These are phyloP conservation scores for Exidia glandulosa DNA, from an alignment of 768 basidiomycete species.

Conservation along the genomic window DNA sequence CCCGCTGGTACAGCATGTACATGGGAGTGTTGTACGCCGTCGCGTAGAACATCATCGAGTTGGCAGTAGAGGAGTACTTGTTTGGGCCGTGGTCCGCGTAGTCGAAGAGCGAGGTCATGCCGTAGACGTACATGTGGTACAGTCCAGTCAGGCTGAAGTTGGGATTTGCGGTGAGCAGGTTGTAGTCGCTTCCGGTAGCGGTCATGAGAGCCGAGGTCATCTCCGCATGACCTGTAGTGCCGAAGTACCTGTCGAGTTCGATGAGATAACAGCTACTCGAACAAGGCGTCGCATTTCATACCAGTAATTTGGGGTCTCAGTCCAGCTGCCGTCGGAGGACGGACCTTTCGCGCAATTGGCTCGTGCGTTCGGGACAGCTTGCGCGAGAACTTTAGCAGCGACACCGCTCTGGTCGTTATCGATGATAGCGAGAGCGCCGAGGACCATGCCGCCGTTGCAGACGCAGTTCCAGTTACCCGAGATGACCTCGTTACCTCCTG, in stretches of 20 bases:
- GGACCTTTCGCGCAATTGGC: slow-evolving; percentile 24
- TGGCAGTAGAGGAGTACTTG: slow-evolving; percentile 35
- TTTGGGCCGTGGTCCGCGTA: slow-evolving; percentile 31
- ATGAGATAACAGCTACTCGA: background rate
- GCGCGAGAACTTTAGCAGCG: slow-evolving; percentile 19
- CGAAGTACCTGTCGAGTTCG: slow-evolving; percentile 5
- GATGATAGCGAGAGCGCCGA: slow-evolving; percentile 32
- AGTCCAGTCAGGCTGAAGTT: slow-evolving; percentile 25
- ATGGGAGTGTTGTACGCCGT: slow-evolving; percentile 23
- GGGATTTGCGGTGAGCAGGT: slow-evolving; percentile 24
- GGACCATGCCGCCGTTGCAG: slow-evolving; percentile 29
- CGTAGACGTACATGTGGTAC: slow-evolving; percentile 39
- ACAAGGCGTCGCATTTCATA: too few species aligned
- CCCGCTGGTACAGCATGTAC: slow-evolving; percentile 35
- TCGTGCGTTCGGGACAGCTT: slow-evolving; percentile 24
- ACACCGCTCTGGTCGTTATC: slow-evolving; percentile 20
- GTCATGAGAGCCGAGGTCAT: slow-evolving; percentile 27
- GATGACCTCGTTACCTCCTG: slow-evolving; percentile 16
- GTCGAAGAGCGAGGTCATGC: slow-evolving; percentile 22
- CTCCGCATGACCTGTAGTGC: slow-evolving; percentile 27
- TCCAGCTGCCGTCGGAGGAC: slow-evolving; percentile 28
- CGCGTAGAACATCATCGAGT: slow-evolving; percentile 30
- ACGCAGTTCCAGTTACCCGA: slow-evolving; percentile 39
- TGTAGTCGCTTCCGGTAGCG: slow-evolving; percentile 28
- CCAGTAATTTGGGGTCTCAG: slow-evolving; percentile 30